Percentiles rank a stretch among this genome's conserved stretches.
Evolutionary conservation across 1,284 basidiomycete genomes (phyloP).

Genomic region (Rhodotorula sp.): DNA sequence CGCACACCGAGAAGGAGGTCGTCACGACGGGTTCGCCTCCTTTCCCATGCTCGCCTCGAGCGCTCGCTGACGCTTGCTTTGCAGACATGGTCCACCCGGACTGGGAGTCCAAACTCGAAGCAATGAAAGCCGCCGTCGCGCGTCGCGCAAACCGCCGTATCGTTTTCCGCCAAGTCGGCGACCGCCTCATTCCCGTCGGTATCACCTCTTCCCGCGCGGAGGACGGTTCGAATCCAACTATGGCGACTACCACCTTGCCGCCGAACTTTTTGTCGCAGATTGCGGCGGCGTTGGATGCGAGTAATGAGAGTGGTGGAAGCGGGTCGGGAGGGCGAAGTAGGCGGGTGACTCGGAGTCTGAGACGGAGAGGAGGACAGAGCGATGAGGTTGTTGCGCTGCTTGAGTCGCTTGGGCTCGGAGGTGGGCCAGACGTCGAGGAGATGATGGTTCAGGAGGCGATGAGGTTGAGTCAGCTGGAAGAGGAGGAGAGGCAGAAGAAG

Average conservation of each 20-base stretch:
- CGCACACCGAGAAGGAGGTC: conserved; percentile 62
- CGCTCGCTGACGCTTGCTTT: neutral
- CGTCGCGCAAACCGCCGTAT: conserved; percentile 90
- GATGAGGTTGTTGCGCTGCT: conserved; percentile 37
- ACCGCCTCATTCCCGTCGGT: conserved; percentile 92
- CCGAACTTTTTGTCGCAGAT: conserved; percentile 57
- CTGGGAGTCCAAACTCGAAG: conserved; percentile 88
- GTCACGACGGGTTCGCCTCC: conserved; percentile 74
- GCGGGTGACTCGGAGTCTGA: conserved; percentile 9
- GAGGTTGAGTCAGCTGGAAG: conserved; percentile 88
- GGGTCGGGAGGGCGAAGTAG: conserved; percentile 17
- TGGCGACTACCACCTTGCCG: conserved; percentile 48
- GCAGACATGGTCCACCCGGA: conserved; percentile 88
- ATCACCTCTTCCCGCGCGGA: conserved; percentile 67
- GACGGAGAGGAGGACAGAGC: conserved; percentile 11
- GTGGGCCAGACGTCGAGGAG: conserved; percentile 53
- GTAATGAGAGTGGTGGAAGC: conserved; percentile 20
- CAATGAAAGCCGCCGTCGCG: conserved; percentile 79
- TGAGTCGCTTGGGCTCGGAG: conserved; percentile 17
- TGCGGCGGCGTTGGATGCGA: conserved; percentile 53
- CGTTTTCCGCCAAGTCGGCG: conserved; percentile 97
- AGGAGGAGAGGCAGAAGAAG: conserved; percentile 57
- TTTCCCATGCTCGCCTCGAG: no score
- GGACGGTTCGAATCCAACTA: conserved; percentile 52
- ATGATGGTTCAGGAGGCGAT: conserved; percentile 99